Percentiles rank a stretch among this genome's conserved stretches.
phyloP scores from a whole-genome alignment of 768 basidiomycete genomes.

The Tulasnella sp. region DNA sequence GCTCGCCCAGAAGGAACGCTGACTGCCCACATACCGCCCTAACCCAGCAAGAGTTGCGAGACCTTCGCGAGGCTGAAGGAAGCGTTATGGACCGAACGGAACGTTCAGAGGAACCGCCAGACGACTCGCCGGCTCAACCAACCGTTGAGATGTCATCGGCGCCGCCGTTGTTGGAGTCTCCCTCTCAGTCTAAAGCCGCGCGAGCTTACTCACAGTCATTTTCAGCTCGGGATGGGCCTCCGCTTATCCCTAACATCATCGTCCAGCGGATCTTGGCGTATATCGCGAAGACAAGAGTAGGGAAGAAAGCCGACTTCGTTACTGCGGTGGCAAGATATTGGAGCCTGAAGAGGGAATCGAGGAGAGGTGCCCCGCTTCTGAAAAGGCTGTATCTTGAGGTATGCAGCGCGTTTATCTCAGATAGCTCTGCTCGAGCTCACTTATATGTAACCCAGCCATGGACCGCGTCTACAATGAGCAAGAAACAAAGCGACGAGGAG shows the following conservation, averaged over 20 bases:
- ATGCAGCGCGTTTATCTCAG: no score
- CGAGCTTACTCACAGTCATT: conserved; percentile 69
- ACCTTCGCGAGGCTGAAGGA: conserved; percentile 33
- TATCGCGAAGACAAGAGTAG: conserved; percentile 51
- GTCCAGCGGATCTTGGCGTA: conserved; percentile 71
- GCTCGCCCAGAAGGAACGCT: not conserved
- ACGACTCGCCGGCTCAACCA: no score
- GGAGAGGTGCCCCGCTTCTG: conserved; percentile 84
- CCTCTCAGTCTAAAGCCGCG: conserved; percentile 52
- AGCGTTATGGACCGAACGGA: conserved; percentile 19
- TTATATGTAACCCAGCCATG: conserved; percentile 56
- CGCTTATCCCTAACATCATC: conserved; percentile 77
- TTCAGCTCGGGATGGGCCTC: conserved; percentile 83
- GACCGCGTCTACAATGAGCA: conserved; percentile 64
- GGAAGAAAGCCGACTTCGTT: conserved; percentile 70
- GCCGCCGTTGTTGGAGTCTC: no score
- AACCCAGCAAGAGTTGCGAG: conserved; percentile 57
- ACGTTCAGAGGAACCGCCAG: conserved; percentile 26
- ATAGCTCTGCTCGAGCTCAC: no score
- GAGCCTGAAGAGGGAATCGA: conserved; percentile 91
- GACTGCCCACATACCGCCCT: not conserved
- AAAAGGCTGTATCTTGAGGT: conserved; percentile 86
- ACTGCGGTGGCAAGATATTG: conserved; percentile 79
- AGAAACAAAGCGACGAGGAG: conserved; percentile 68
- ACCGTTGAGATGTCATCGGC: conserved; percentile 21